These are phyloP conservation scores for Colletotrichum australisinense DNA, from an alignment of 2,329 filamentous ascomycete genomes.

Conservation along the genomic window DNA sequence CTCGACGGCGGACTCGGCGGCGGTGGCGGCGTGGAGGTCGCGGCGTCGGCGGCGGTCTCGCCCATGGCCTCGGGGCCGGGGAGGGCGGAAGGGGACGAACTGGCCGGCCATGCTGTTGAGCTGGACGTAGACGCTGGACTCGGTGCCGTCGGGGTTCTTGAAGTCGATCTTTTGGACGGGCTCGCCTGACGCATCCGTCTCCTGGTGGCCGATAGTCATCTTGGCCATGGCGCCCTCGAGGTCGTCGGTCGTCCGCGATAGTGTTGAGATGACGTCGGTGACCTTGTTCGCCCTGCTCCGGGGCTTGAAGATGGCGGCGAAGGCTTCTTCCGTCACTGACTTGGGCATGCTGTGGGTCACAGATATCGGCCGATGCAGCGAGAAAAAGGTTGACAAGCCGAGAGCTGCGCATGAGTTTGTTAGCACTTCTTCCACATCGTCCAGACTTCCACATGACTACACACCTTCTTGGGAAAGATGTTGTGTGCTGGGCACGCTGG, in stretches of 20 bases:
- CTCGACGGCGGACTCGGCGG: conserved; percentile 48
- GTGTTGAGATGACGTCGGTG: conserved; percentile 74
- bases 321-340: conserved; percentile 77
- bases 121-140: conserved; percentile 72
- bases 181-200: conserved; percentile 56
- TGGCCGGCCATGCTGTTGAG: conserved; percentile 76
- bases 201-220: conserved; percentile 58
- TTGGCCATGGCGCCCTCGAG: conserved; percentile 69
- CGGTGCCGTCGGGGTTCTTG: conserved; percentile 66
- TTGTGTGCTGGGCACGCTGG: conserved; percentile 80
- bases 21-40: conserved; percentile 37
- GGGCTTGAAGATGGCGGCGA: conserved; percentile 84
- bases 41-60: conserved; percentile 45
- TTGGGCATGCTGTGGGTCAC: conserved; percentile 84
- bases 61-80: conserved; percentile 78
- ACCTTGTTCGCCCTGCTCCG: conserved; percentile 63
- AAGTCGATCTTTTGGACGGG: conserved; percentile 62
- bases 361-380: conserved; percentile 92
- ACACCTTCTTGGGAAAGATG: conserved; percentile 76
- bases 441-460: conserved; percentile 36
- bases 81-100: conserved; percentile 85
- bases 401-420: conserved; percentile 69
- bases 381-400: conserved; percentile 92
- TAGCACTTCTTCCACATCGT: neutral
- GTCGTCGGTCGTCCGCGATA: conserved; percentile 69